These are phyloP conservation scores for Tubosaeta sp. DNA, from an alignment of 768 basidiomycete genomes.

Conservation along the genomic window DNA sequence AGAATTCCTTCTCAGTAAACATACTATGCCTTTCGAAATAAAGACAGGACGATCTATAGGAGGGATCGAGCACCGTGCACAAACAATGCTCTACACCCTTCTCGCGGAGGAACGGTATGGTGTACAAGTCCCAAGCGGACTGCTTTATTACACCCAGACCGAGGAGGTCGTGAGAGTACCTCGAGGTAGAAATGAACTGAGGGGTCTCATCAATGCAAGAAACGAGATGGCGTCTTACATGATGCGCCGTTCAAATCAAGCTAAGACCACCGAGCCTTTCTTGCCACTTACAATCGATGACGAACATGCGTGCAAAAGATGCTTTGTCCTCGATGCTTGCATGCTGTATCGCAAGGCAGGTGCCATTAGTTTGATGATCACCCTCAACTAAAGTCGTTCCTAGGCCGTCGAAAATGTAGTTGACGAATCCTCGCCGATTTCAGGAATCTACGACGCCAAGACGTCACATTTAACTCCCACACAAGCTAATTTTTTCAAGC, in stretches of 20 bases:
- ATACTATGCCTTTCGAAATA: conserved; percentile 81
- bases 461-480: conserved; percentile 70
- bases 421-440: conserved; percentile 50
- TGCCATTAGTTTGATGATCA: background rate
- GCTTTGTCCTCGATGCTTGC: conserved; percentile 81
- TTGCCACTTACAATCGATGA: conserved; percentile 88
- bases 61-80: conserved; percentile 91
- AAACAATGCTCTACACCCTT: conserved; percentile 95
- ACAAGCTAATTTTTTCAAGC: conserved; percentile 77
- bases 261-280: conserved; percentile 46
- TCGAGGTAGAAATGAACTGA: conserved; percentile 73
- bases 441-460: conserved; percentile 69
- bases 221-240: conserved; percentile 84
- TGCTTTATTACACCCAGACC: conserved; percentile 92
- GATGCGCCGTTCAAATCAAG: conserved; percentile 43
- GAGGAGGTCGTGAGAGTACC: conserved; percentile 85
- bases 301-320: conserved; percentile 69
- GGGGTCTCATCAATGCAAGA: conserved; percentile 73
- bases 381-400: conserved; percentile 4
- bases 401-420: conserved; percentile 68
- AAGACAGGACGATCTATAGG: conserved; percentile 84
- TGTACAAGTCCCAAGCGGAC: conserved; percentile 69
- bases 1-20: conserved; percentile 18
- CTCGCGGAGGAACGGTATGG: conserved; percentile 90
- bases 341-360: conserved; percentile 89